phyloP scores from a whole-genome alignment of 441 rosid genomes.

The Syzygium malaccense region DNA sequence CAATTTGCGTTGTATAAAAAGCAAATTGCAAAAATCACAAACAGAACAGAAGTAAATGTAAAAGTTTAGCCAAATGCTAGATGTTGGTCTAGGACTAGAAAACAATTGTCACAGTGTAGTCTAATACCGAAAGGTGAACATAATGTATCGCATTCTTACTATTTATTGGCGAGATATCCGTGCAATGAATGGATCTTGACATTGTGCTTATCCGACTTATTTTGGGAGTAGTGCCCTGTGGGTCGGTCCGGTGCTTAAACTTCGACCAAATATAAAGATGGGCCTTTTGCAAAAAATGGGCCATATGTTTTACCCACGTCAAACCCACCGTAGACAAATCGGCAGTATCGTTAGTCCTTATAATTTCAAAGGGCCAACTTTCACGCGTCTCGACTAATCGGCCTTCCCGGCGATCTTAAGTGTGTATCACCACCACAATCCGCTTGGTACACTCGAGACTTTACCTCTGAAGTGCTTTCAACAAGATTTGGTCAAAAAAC shows the following conservation, averaged over 20 bases:
- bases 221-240: too few relatives aligned
- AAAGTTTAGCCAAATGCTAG: not conserved
- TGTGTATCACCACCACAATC: not conserved
- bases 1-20: not conserved
- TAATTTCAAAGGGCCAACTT: not conserved
- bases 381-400: not conserved
- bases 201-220: too few relatives aligned
- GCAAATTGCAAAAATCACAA: not conserved
- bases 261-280: not conserved
- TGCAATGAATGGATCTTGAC: too few relatives aligned
- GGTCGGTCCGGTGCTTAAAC: too few relatives aligned
- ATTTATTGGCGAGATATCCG: not conserved
- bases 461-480: not conserved
- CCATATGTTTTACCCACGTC: not conserved
- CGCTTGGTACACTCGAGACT: too few relatives aligned
- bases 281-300: not conserved
- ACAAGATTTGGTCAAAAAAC: not conserved
- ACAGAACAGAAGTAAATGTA: not conserved
- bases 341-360: not conserved
- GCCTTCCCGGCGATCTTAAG: fast-evolving
- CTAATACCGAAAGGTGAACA: not conserved
- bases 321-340: not conserved
- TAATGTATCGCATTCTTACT: not conserved
- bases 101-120: not conserved
- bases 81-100: not conserved